Percentiles rank a stretch among this genome's conserved stretches.
These are phyloP conservation scores for Yarrowia porcina DNA, from an alignment of 805 yeast species.

Conservation along the genomic window DNA sequence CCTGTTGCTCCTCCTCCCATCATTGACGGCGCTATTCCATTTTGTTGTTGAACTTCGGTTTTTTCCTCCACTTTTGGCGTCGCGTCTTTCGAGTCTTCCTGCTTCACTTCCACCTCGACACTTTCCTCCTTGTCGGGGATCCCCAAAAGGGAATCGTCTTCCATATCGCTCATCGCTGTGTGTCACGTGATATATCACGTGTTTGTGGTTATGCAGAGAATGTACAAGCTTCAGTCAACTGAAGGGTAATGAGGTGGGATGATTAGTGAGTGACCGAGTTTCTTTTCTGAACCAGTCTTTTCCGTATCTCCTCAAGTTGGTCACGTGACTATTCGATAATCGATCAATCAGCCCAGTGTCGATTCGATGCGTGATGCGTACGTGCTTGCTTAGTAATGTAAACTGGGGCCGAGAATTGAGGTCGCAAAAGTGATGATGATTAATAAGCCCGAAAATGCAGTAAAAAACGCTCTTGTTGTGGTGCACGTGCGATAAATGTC, in stretches of 20 bases:
- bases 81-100: conserved; percentile 28
- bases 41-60: not conserved
- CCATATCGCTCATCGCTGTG: conserved; percentile 12
- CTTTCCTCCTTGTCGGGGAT: conserved; percentile 29
- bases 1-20: not conserved
- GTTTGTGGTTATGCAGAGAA: too few relatives aligned
- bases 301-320: too few relatives aligned
- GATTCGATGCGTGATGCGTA: not conserved
- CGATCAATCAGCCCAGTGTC: too few relatives aligned
- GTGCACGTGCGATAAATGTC: too few relatives aligned
- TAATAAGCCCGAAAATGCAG: too few relatives aligned
- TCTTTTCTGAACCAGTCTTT: too few relatives aligned
- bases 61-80: conserved; percentile 29
- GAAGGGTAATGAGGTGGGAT: too few relatives aligned
- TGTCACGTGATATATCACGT: not conserved
- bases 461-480: too few relatives aligned
- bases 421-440: too few relatives aligned
- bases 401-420: too few relatives aligned
- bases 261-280: not conserved
- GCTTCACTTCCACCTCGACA: conserved; percentile 18
- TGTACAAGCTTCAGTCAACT: too few relatives aligned
- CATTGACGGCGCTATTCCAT: conserved; percentile 9
- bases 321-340: not conserved
- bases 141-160: conserved; percentile 13
- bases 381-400: not conserved